phyloP scores from a whole-genome alignment of 495 filamentous ascomycete species.

The Xylaria palmicola region DNA sequence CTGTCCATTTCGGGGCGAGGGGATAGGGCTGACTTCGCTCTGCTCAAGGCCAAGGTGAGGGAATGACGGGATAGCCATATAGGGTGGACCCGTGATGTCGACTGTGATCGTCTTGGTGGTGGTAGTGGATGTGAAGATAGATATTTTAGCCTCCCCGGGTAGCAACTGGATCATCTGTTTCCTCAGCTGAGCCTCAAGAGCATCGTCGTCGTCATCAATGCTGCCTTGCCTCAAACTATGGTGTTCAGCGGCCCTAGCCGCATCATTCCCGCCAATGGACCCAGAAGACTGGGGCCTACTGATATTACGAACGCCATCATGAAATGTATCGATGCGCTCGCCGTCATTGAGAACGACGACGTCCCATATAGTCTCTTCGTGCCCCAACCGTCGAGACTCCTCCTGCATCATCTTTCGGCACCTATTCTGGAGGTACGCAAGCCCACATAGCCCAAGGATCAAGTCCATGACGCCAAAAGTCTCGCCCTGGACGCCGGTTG shows the following conservation, averaged over 20 bases:
- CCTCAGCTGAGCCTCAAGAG: constrained; percentile 44
- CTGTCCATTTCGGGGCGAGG: constrained; percentile 5
- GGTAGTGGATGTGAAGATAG: constrained; percentile 61
- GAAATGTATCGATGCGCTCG: constrained; percentile 58
- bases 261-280: constrained; percentile 31
- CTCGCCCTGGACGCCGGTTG: constrained; percentile 57
- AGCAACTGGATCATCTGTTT: constrained; percentile 45
- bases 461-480: constrained; percentile 65
- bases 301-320: constrained; percentile 28
- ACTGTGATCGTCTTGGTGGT: constrained; percentile 73
- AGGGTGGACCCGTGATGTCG: constrained; percentile 62
- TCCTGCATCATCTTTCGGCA: constrained; percentile 60
- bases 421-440: constrained; percentile 70
- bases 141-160: constrained; percentile 53
- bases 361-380: constrained; percentile 73
- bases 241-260: constrained; percentile 51
- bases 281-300: constrained; percentile 5
- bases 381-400: constrained; percentile 49
- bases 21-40: constrained; percentile 36
- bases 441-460: constrained; percentile 63
- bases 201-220: constrained; percentile 36
- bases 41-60: constrained; percentile 67
- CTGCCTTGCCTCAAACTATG: constrained; percentile 31
- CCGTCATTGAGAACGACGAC: constrained; percentile 71
- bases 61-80: constrained; percentile 59